Evolutionary conservation across 1,284 basidiomycete species (phyloP), one percentile per base, ranked within the genome.

Genomic region (Pterulicium gracile): DNA sequence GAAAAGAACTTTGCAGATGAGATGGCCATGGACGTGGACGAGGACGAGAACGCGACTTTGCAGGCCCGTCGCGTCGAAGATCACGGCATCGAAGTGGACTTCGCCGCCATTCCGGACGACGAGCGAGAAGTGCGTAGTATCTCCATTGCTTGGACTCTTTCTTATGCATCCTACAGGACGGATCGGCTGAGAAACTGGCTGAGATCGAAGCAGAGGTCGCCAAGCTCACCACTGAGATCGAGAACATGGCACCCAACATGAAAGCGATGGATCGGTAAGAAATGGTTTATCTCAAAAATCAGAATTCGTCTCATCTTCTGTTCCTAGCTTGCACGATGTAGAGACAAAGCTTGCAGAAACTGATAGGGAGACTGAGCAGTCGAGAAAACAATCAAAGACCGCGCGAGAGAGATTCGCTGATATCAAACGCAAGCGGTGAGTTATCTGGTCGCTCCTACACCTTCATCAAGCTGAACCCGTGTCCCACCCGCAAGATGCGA

Each of bases 231-330:
- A 66, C 73, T 3, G 94, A 98, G 51, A 91, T 98, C 47, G 94
- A 98, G 58, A 79, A 81, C 46, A 88, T 98, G 81, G 88, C 90
- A 2, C 95, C 96, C 13, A 98, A 98, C 63, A 77, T 97, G 77
- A 97, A 97, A 62, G 93, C 94, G 0, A 86, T 94, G 52, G 92
- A 97, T 51, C 73, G 82, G 79, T 85, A 45, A 34, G 77, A 27
- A 7, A 7, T 39, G 15, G 36, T 39, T 21, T 42, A 20, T 23
- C 14, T 48, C 46, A 15, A 14, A 32, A 17, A 24, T 19, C 24
- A 14, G 20, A 17, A 22, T 47, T 14, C 19, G 52, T 47, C 18
- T 21, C 43, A 44, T 17, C 22, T 49, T 48, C 12, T 20, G 14
- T 18, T 3, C 24, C 4, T 51, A 88, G 90, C 49, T 72, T 98